Conservation (phyloP, 2,329 filamentous ascomycete genomes). For the Fusarium sp. region DNA sequence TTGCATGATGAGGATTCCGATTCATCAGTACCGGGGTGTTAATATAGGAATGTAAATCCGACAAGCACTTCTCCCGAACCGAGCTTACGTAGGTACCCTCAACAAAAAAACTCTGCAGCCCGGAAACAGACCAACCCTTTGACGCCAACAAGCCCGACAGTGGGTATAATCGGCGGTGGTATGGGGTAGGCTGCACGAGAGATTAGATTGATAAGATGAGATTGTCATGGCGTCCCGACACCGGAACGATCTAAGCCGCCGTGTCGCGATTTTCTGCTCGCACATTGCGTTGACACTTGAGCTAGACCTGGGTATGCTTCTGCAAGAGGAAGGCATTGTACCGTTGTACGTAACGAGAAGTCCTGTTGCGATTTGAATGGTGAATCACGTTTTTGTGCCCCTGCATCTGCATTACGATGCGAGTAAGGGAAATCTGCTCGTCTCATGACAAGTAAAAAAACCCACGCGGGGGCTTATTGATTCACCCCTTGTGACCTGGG, state of each 20-base stretch:
- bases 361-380: constrained; percentile 7
- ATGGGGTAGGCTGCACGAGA: constrained; percentile 27
- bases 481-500: constrained; percentile 15
- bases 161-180: constrained; percentile 34
- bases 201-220: constrained; percentile 46
- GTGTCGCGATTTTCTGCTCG: constrained; percentile 32
- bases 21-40: not conserved
- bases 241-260: constrained; percentile 30
- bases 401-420: constrained; percentile 7
- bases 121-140: not conserved
- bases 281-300: constrained; percentile 20
- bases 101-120: constrained; percentile 6
- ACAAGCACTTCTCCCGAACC: not conserved
- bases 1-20: no score
- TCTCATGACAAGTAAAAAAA: constrained; percentile 38
- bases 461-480: constrained; percentile 23
- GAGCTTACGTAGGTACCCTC: constrained; percentile 12
- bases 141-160: constrained; percentile 12
- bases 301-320: constrained; percentile 4
- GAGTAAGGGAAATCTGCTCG: constrained; percentile 24
- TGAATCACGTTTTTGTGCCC: not conserved
- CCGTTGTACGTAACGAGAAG: constrained; percentile 34
- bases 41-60: not conserved
- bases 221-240: constrained; percentile 35
- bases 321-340: constrained; percentile 13